Evolutionary conservation across 2,329 filamentous ascomycete species (phyloP).

Genomic region (Ophiostoma novo-ulmi): DNA sequence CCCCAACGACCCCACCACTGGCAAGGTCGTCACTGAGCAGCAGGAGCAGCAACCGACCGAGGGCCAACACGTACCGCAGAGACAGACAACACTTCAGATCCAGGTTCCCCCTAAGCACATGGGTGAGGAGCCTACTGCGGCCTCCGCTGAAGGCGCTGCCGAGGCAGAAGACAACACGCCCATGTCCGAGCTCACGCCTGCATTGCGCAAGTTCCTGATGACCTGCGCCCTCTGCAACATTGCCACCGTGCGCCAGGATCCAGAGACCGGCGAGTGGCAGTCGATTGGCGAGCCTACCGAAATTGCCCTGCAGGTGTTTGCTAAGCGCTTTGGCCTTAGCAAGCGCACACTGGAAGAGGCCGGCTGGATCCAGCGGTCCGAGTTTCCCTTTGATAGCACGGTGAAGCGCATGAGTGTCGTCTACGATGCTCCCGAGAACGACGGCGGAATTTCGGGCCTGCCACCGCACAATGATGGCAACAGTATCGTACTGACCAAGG

Average conservation of each 20-base stretch:
- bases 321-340: conserved; percentile 59
- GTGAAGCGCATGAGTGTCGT: conserved; percentile 78
- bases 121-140: background rate
- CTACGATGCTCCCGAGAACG: conserved; percentile 49
- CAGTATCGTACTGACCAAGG: conserved; percentile 57
- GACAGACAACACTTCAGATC: conserved; percentile 2
- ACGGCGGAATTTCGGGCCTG: conserved; percentile 30
- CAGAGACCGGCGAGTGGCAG: conserved; percentile 56
- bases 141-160: background rate
- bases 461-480: conserved; percentile 37
- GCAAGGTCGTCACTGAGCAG: conserved; percentile 51
- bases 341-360: conserved; percentile 48
- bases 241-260: conserved; percentile 52
- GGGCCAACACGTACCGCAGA: background rate
- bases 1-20: conserved; percentile 57
- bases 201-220: conserved; percentile 48
- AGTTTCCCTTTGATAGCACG: conserved; percentile 73
- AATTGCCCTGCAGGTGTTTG: conserved; percentile 70
- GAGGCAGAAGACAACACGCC: background rate
- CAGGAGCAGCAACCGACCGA: conserved; percentile 34
- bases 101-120: conserved; percentile 4
- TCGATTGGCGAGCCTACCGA: conserved; percentile 68
- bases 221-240: conserved; percentile 62
- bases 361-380: conserved; percentile 60
- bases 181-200: conserved; percentile 42